Conservation (phyloP, 2,329 filamentous ascomycete species). For the Microcera coccophila region DNA sequence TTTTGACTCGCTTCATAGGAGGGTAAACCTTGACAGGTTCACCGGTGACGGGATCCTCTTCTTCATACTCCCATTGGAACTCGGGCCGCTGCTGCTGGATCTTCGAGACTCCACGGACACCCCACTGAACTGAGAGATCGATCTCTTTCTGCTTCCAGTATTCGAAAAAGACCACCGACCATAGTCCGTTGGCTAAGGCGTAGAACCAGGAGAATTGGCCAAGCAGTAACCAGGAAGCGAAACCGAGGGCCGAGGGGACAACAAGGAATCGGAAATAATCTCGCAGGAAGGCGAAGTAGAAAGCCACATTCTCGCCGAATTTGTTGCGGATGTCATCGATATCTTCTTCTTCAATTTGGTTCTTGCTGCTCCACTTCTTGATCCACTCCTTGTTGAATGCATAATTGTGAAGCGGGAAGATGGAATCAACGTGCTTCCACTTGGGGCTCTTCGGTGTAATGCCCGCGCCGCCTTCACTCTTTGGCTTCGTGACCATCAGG, state of each 20-base stretch:
- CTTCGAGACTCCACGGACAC: constrained; percentile 75
- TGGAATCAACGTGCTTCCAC: constrained; percentile 68
- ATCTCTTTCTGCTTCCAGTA: constrained; percentile 94
- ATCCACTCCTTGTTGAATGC: constrained; percentile 72
- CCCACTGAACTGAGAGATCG: constrained; percentile 84
- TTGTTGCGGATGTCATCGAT: constrained; percentile 71
- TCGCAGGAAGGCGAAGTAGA: constrained; percentile 93
- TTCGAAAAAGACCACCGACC: constrained; percentile 86
- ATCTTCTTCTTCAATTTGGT: constrained; percentile 60
- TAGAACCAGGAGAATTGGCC: constrained; percentile 82
- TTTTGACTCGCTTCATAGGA: constrained; percentile 66
- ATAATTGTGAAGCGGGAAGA: constrained; percentile 78
- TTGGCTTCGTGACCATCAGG: constrained; percentile 71
- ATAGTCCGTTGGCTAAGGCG: constrained; percentile 73
- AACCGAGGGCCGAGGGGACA: constrained; percentile 76
- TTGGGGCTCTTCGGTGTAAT: constrained; percentile 65
- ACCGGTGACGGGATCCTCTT: constrained; percentile 76
- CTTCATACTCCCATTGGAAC: constrained; percentile 74
- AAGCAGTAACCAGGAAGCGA: constrained; percentile 74
- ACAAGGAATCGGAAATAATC: constrained; percentile 82
- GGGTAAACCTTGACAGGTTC: constrained; percentile 75
- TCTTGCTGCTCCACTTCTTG: constrained; percentile 68
- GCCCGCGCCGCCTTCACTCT: constrained; percentile 72
- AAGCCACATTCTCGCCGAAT: constrained; percentile 81
- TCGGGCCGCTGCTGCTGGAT: constrained; percentile 75